Base-by-base conservation (phyloP, 2,329 filamentous ascomycete genomes). In the Alternaria tenuissima region DNA sequence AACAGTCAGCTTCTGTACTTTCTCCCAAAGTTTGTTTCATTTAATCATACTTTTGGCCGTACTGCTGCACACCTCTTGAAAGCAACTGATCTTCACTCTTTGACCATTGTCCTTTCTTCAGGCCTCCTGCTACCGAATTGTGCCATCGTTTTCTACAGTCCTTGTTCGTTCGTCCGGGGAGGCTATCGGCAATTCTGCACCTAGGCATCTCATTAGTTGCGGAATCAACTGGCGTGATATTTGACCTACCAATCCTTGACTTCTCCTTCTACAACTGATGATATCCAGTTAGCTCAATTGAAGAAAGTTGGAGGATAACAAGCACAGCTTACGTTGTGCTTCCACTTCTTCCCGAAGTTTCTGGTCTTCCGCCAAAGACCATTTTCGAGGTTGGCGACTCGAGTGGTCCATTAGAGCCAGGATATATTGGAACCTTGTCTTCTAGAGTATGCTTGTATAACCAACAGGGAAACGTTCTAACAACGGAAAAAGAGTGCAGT, bases 91-190 rank as follows among this genome's bases (percentile, higher is more conserved):
- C 78, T 64, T 80, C 78, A 39, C 66, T 73, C 44, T 72, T 75
- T 8, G 66, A 74, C 79, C 81, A 82, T 34, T 77, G 70, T 4
- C 80, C 80, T 62, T 81, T 82, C 57, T 77, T 81, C 32, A 81
- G 66, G 12, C 75, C 67, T 60, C 77, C 67, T 54, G 72, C 66
- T 62, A 78, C 71, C 18, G 75, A 76, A 49, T 81, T 81, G 44
- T 75, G 73, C 79, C 79, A 82, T 42, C 80, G 72, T 61, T 82
- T 82, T 18, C 80, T 74, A 55, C 80, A 82, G 65, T 82, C 80
- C 61, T 82, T 82, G 66, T 82, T 82, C 14, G 77, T 78, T 55
- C 80, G 69, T 7, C 76, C 76, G 3, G 79, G 79, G 2, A 82
- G 74, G 26, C 69, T 71, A 6, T 67, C 58, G 12, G 80, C 78